Evolutionary conservation across 495 filamentous ascomycete species (phyloP), one percentile per base, ranked within the genome.

Genomic region (Friedmanniomyces simplex): DNA sequence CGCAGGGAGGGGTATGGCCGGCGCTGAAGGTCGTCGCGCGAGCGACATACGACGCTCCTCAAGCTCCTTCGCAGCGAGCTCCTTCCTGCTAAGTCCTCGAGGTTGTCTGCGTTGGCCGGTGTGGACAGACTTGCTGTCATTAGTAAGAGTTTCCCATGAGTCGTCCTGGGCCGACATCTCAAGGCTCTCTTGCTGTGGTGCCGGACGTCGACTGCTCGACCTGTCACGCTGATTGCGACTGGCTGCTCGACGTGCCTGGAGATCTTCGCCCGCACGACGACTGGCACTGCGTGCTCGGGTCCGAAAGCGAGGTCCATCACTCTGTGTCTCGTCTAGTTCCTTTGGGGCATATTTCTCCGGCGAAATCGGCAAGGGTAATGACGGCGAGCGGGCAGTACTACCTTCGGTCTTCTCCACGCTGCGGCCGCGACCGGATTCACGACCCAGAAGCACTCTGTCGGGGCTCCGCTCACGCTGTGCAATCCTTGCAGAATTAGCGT

Each of bases 41-140:
- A 95, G 79, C 22, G 89, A 96, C 60, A 87, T 79, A 46, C 89
- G 81, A 20, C 89, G 81, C 57, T 90, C 86, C 72, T 96, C 89
- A 24, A 96, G 78, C 71, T 96, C 89, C 52, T 85, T 84, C 8
- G 87, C 87, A 14, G 89, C 89, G 25, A 85, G 71, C 62, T 91
- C 87, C 71, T 85, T 88, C 71, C 65, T 59, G 34, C 61, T 68
- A 50, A 68, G 50, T 53, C 52, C 59, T 3, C 39, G 41, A 2
- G 51, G 50, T 18, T 34, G 14, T 34, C 26, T 10, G 48, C 47
- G 21, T 43, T n/a, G n/a, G n/a, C n/a, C n/a, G n/a, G n/a, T n/a
- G n/a, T n/a, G n/a, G n/a, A n/a, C n/a, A n/a, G n/a, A n/a, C n/a
- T n/a, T n/a, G n/a, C n/a, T n/a, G 14, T 62, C 48, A 2, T 60